Evolutionary conservation across 2,329 filamentous ascomycete species (phyloP), one percentile per base, ranked within the genome.

Genomic region (Bipolaris cookei): DNA sequence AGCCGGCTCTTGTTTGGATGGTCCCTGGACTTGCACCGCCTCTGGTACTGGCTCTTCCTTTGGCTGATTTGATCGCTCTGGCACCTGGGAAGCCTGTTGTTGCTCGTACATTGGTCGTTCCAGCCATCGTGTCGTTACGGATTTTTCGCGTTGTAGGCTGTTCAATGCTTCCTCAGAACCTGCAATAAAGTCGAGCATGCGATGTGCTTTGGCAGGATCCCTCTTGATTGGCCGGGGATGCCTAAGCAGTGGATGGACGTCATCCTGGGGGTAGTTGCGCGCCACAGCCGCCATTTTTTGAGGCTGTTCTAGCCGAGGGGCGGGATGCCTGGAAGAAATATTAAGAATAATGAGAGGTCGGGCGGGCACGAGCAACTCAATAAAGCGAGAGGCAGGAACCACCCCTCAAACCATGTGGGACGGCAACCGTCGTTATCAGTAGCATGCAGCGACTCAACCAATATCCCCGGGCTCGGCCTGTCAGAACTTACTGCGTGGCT

Each of bases 71-170:
- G 30, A 58, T 56, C 62, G 58, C 34, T 62, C 54, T 54, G 65
- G 62, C 35, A 60, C 47, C 28, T 65, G 48, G 28, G 65, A 65
- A 44, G 59, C 54, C 23, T 62, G 59, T 45, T 63, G 59, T 35
- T 66, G 61, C 34, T 62, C 61, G 38, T 70, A 67, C 56, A 68
- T 61, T 28, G 67, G 67, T 16, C 63, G 62, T 58, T 70, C 67
- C 23, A 70, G 43, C 67, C 67, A 70, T 70, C 61, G 62, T 58
- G 67, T 70, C 18, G 67, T 70, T 34, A 64, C 47, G 3, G 67
- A 70, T 30, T 62, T 67, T 51, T 68, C 66, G 14, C 67, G 63
- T 47, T 65, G 59, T 16, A 70, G 47, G 39, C 38, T 51, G 43
- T 48, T 58, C 16, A 56, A 43, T 13, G 56, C 61, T 42, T 66